These are phyloP conservation scores for Sporothrix pseudoabietina DNA, from an alignment of 2,329 filamentous ascomycete genomes.

Conservation along the genomic window DNA sequence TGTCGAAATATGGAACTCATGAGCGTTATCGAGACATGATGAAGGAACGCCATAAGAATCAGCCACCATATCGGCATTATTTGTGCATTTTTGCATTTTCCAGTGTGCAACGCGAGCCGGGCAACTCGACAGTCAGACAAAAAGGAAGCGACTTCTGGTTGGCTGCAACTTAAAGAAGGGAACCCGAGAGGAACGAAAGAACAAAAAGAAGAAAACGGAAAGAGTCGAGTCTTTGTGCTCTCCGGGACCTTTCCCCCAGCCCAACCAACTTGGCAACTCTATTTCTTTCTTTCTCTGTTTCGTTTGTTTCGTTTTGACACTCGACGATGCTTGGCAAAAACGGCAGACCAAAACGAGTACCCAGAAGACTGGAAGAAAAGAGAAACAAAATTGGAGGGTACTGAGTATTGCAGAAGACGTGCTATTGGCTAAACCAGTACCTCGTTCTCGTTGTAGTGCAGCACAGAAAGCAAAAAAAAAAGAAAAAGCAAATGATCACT, in stretches of 20 bases:
- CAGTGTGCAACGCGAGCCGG: slow-evolving; percentile 10
- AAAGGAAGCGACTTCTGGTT: background rate
- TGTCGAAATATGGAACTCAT: background rate
- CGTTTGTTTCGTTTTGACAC: slow-evolving; percentile 20
- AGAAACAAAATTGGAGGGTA: background rate
- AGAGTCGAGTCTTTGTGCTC: background rate
- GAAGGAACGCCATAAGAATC: background rate
- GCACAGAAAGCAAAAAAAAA: background rate
- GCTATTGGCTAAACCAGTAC: background rate
- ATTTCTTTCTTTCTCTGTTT: background rate
- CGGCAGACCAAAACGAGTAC: background rate
- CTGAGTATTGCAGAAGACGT: background rate
- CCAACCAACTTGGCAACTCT: background rate
- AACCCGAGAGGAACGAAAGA: too few relatives aligned
- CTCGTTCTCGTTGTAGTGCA: background rate
- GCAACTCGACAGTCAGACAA: background rate
- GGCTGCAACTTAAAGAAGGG: background rate
- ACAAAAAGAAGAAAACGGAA: background rate
- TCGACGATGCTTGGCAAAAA: slow-evolving; percentile 8
- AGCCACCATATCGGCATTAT: background rate
- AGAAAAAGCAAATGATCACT: background rate
- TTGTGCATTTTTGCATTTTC: background rate
- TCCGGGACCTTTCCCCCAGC: background rate
- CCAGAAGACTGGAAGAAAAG: background rate
- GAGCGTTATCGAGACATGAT: background rate